Evolutionary conservation across 2,329 filamentous ascomycete species (phyloP), one percentile per base, ranked within the genome.

Genomic region (Neofusicoccum kwambonambiense): DNA sequence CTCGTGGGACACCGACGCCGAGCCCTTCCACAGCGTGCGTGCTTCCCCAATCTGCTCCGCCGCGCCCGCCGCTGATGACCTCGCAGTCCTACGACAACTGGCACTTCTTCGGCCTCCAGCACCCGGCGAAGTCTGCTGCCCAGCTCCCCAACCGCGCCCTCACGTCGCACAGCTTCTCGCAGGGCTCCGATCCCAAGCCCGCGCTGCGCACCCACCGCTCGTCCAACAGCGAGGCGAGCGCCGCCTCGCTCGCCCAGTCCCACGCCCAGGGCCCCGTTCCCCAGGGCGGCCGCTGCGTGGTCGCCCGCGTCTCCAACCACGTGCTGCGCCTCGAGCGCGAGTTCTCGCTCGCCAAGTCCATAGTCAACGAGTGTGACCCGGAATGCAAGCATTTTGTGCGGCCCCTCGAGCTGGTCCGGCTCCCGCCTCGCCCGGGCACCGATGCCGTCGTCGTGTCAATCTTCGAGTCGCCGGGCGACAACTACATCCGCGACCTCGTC

Each of bases 271-370:
- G 8, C 35, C 22, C 11, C 75, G 7, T 73, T 74, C n/a, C 78
- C 72, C 12, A 75, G 75, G 67, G 72, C 68, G 54, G 82, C 77
- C 49, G 67, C 73, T 84, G 85, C 7, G 89, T 97, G 5, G 82
- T 97, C 34, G 94, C 93, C 49, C 88, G 92, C 22, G 84, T 97
- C 50, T 97, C 93, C 0, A 89, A 87, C 67, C 92, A 97, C 77
- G 85, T 89, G 15, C 81, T 97, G 61, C 88, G 93, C 7, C 87
- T 97, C 70, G 93, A 98, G 80, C 85, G 93, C 67, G 90, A 94
- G 65, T 97, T 90, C 73, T 91, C 96, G 71, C 90, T 95, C 69
- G 87, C 89, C 73, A 92, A 90, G 77, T 87, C 83, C 66, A 82
- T 97, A 56, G 87, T 89, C 44, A 82, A 86, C 64, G 87, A 88